These are phyloP conservation scores for Blastobotrys indianensis DNA, from an alignment of 1,139 yeast species.

Conservation along the genomic window DNA sequence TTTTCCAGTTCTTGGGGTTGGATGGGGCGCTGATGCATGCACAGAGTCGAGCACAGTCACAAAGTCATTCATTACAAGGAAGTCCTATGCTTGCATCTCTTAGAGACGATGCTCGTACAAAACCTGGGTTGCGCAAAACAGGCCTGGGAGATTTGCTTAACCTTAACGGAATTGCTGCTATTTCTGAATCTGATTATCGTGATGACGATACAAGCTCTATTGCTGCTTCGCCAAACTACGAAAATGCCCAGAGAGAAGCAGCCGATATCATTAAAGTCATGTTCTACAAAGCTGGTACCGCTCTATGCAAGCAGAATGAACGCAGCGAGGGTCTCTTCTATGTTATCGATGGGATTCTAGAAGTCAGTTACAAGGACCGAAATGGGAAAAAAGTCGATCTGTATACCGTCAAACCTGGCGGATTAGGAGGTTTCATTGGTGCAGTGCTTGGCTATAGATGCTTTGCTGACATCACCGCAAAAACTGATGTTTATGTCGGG, in stretches of 20 bases:
- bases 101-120: no score
- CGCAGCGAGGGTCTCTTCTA: conserved; percentile 70
- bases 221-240: conserved; percentile 28
- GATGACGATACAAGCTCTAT: no score
- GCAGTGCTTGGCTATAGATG: conserved; percentile 76
- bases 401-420: conserved; percentile 67
- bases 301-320: conserved; percentile 58
- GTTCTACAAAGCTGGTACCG: conserved; percentile 48
- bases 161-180: conserved; percentile 9
- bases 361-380: conserved; percentile 44
- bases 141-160: conserved; percentile 16
- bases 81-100: conserved; percentile 22
- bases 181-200: no score
- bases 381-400: conserved; percentile 38
- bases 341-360: conserved; percentile 70
- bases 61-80: conserved; percentile 19
- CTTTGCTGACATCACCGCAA: conserved; percentile 61
- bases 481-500: conserved; percentile 60
- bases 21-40: conserved; percentile 34
- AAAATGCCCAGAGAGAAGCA: conserved; percentile 56
- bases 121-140: conserved; percentile 8
- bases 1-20: conserved; percentile 69
- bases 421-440: conserved; percentile 82
- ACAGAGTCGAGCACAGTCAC: conserved; percentile 10
- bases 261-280: conserved; percentile 56